Base-by-base conservation (phyloP, 108 stramenopile species). In the Discostella pseudostelligera region DNA sequence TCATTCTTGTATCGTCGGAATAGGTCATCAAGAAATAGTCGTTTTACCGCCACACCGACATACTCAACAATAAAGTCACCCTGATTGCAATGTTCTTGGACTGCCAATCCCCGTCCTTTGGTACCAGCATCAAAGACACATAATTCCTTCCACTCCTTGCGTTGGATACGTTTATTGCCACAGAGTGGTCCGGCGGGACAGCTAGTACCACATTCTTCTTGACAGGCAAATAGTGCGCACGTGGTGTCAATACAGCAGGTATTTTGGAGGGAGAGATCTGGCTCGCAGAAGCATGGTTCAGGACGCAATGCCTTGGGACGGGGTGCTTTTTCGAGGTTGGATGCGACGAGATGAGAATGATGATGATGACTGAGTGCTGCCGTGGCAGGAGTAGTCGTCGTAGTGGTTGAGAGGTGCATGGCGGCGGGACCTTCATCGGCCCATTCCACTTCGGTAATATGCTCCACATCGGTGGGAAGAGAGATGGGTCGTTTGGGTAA, bases 11-110 rank as follows among this genome's bases (percentile, higher is more conserved):
- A 95, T 9, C 80, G 39, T 13, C 67, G 73, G 71, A 95, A 92
- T 40, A 90, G 63, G 5, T 62, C 29, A 47, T 82, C 65, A 17
- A 91, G 71, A 47, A 81, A 83, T 13, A 64, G 50, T 71, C 69
- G 71, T 24, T 62, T 60, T n/a, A 96, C 76, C 11, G 93, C 92
- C 49, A 83, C 84, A 37, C 96, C 96, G 12, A 87, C 82, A 56
- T 94, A 94, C 76, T 96, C 96, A 17, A 75, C 59, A 10, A 95
- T 71, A 48, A 96, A 81, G 8, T 87, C 85, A 12, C 91, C 89
- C 56, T 61, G 56, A 11, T 64, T 47, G 5, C 83, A 70, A 24
- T 72, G 67, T 59, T 90, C 82, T 50, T 65, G 21, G 2, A 87
- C 71, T 21, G 63, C 43, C 19, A 96, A 69, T 7, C 95, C 95